A percentile compares a stretch with the other conserved stretches of the same genome.
Conservation (phyloP, 1,284 basidiomycete species). For the Schizophyllum amplum region DNA sequence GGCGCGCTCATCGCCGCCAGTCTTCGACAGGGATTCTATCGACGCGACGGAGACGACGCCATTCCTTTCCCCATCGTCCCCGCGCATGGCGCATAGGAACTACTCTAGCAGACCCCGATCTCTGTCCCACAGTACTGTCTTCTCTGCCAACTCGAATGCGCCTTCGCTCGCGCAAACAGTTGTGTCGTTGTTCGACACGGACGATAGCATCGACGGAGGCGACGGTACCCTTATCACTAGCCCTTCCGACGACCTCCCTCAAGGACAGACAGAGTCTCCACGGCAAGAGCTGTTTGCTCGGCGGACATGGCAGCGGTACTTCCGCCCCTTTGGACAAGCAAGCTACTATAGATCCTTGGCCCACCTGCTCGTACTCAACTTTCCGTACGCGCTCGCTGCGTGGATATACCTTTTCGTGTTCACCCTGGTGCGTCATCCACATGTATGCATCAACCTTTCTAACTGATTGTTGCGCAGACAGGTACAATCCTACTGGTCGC, state of each 20-base stretch:
- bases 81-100: conserved; percentile 5
- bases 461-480: conserved; percentile 31
- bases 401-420: conserved; percentile 74
- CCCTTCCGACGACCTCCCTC: conserved; percentile 10
- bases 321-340: conserved; percentile 43
- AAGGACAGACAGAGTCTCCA: conserved; percentile 2
- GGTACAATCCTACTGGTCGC: conserved; percentile 70
- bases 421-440: conserved; percentile 49
- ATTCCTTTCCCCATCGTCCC: conserved; percentile 16
- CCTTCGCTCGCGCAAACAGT: conserved; percentile 62
- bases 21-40: conserved; percentile 5
- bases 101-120: conserved; percentile 34
- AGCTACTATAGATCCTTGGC: conserved; percentile 57
- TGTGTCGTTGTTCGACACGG: conserved; percentile 47
- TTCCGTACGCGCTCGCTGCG: conserved; percentile 62
- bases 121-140: conserved; percentile 42
- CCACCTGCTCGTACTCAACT: conserved; percentile 64
- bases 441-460: conserved; percentile 2
- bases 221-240: conserved; percentile 14
- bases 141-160: conserved; percentile 39
- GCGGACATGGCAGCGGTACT: conserved; percentile 44
- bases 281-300: conserved; percentile 9
- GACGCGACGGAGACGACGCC: conserved; percentile 23
- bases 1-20: conserved; percentile 15
- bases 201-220: conserved; percentile 19